phyloP scores from a whole-genome alignment of 2,329 filamentous ascomycete species.

The Mycosphaerella arachidis region DNA sequence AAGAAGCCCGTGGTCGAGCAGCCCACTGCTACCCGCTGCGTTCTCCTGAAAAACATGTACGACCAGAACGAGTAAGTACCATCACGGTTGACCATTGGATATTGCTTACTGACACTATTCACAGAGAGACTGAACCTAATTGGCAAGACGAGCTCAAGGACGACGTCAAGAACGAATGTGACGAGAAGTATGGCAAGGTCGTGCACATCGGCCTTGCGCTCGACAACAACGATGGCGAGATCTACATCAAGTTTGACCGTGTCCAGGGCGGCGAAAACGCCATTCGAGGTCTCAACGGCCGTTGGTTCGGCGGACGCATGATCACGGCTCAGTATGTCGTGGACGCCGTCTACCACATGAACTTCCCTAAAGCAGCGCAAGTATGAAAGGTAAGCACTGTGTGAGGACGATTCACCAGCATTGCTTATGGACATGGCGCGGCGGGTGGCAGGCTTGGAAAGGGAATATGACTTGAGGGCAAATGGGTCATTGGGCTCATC shows the following conservation, averaged over 20 bases:
- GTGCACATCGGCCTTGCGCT: constrained; percentile 79
- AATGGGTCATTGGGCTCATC: not conserved
- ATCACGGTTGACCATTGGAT: not conserved
- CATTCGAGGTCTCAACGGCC: constrained; percentile 94
- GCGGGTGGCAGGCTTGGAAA: not conserved
- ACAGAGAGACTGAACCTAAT: constrained; percentile 71
- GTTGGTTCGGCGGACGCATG: constrained; percentile 88
- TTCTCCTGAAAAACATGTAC: constrained; percentile 94
- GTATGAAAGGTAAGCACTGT: constrained; percentile 10
- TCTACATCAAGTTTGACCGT: constrained; percentile 97
- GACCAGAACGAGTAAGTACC: constrained; percentile 77
- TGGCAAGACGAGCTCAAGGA: constrained; percentile 95
- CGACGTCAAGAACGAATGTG: constrained; percentile 88
- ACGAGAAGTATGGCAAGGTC: constrained; percentile 92
- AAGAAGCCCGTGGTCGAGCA: constrained; percentile 75
- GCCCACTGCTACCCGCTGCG: constrained; percentile 87
- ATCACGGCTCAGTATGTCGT: constrained; percentile 95
- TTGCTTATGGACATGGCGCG: not conserved
- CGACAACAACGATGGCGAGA: constrained; percentile 92
- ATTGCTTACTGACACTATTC: constrained; percentile 11
- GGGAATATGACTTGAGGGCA: not conserved
- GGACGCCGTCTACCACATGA: constrained; percentile 82
- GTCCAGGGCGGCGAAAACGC: constrained; percentile 94
- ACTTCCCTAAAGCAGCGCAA: constrained; percentile 33
- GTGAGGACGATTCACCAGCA: not conserved